Conservation (phyloP, 352 stramenopile genomes). For the Pythium sukuiense region DNA sequence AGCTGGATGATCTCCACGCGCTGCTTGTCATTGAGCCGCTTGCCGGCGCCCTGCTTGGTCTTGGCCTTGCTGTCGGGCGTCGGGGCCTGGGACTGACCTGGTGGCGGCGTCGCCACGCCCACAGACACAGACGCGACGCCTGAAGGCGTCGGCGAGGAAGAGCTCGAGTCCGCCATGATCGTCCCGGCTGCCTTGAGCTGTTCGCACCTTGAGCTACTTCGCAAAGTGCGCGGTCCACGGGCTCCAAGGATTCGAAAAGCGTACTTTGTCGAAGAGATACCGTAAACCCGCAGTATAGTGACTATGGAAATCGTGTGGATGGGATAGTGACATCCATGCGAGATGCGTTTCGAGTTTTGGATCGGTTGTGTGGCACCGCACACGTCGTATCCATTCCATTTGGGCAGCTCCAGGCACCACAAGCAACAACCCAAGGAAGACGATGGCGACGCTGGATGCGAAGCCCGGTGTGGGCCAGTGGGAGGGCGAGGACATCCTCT, state of each 20-base stretch:
- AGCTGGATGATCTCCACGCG: constrained; percentile 85
- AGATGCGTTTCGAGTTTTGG: neutral
- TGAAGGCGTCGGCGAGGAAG: neutral
- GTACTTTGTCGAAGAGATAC: constrained; percentile 22
- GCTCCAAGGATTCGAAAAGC: constrained; percentile 15
- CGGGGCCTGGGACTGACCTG: neutral
- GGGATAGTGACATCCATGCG: neutral
- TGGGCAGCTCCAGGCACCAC: neutral
- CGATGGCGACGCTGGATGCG: constrained; percentile 45
- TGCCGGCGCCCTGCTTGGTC: constrained; percentile 62
- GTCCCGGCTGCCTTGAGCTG: constrained; percentile 2
- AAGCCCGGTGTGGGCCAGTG: constrained; percentile 61
- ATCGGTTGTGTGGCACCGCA: constrained; percentile 14
- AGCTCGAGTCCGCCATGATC: neutral
- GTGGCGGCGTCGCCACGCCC: neutral
- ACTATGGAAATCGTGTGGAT: neutral
- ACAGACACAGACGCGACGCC: neutral
- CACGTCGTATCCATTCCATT: constrained; percentile 1
- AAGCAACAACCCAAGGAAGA: constrained; percentile 5
- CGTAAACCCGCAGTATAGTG: constrained; percentile 3
- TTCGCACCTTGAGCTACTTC: constrained; percentile 8
- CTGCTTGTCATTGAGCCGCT: constrained; percentile 80
- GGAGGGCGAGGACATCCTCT: constrained; percentile 73
- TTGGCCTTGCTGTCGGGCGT: constrained; percentile 44
- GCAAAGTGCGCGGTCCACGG: constrained; percentile 25